Evolutionary conservation across 352 stramenopile genomes (phyloP).

Genomic region (Pythium pectinolyticum): DNA sequence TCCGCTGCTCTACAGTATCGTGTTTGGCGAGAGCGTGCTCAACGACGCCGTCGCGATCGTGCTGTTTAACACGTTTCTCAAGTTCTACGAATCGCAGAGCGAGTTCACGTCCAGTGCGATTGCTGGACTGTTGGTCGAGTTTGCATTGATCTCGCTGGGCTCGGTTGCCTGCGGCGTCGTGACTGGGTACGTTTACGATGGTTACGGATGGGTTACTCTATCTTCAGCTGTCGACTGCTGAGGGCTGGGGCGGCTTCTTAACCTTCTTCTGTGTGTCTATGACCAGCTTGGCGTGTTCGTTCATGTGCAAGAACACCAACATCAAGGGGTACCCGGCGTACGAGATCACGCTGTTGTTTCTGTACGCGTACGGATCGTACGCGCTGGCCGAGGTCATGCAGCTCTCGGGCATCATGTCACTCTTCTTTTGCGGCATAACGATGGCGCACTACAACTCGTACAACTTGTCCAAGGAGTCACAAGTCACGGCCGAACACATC

Average conservation of each 20-base stretch:
- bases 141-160: slow-evolving; percentile 75
- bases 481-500: slow-evolving; percentile 71
- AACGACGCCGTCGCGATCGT: slow-evolving; percentile 98
- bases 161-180: slow-evolving; percentile 78
- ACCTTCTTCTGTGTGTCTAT: no score
- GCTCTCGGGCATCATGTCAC: slow-evolving; percentile 89
- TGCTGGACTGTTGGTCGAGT: slow-evolving; percentile 65
- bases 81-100: slow-evolving; percentile 80
- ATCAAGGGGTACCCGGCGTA: slow-evolving; percentile 79
- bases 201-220: no score
- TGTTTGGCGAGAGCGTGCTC: slow-evolving; percentile 97
- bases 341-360: slow-evolving; percentile 72
- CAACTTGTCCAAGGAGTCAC: slow-evolving; percentile 67
- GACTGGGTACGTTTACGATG: slow-evolving; percentile 58
- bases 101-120: slow-evolving; percentile 72
- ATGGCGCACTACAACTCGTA: slow-evolving; percentile 85
- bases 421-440: slow-evolving; percentile 90
- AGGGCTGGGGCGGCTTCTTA: no score
- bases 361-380: slow-evolving; percentile 72
- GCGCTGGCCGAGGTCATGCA: slow-evolving; percentile 67
- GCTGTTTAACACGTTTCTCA: slow-evolving; percentile 96
- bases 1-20: slow-evolving; percentile 87
- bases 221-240: no score
- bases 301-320: slow-evolving; percentile 76
- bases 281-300: slow-evolving; percentile 79